Conservation (phyloP, 1,284 basidiomycete species). For the Neolentinus lepideus region DNA sequence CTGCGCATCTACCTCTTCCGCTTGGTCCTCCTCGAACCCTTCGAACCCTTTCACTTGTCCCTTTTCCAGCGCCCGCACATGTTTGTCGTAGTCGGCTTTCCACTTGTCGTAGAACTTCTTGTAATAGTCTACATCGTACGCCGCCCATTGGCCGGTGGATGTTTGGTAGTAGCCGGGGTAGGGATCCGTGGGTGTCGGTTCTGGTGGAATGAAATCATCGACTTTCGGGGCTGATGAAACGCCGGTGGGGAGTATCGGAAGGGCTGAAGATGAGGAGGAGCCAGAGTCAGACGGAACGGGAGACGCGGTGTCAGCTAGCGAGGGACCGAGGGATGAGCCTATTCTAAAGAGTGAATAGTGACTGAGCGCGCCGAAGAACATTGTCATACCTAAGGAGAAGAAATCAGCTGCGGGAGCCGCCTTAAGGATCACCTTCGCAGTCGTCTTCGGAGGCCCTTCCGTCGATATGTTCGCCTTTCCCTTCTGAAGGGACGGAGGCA, state of each 20-base stretch:
- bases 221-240: constrained; percentile 65
- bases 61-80: constrained; percentile 66
- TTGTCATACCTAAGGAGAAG: constrained; percentile 47
- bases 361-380: background rate
- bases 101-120: constrained; percentile 64
- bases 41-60: constrained; percentile 60
- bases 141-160: constrained; percentile 74
- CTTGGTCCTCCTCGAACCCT: constrained; percentile 41
- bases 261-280: background rate
- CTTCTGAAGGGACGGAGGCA: constrained; percentile 51
- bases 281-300: constrained; percentile 5
- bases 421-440: constrained; percentile 6
- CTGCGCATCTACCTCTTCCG: constrained; percentile 59
- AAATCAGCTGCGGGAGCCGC: constrained; percentile 50
- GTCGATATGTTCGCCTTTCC: constrained; percentile 55
- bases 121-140: constrained; percentile 75
- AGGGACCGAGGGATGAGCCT: background rate
- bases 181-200: constrained; percentile 66
- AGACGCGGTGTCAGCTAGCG: background rate
- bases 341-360: background rate
- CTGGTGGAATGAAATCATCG: constrained; percentile 67
- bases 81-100: constrained; percentile 60
- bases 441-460: constrained; percentile 33
- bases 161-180: constrained; percentile 88
- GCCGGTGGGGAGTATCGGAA: constrained; percentile 13